Evolutionary conservation across 352 stramenopile species (phyloP), one percentile per base, ranked within the genome.

Genomic region (Pythium rhizo-oryzae): DNA sequence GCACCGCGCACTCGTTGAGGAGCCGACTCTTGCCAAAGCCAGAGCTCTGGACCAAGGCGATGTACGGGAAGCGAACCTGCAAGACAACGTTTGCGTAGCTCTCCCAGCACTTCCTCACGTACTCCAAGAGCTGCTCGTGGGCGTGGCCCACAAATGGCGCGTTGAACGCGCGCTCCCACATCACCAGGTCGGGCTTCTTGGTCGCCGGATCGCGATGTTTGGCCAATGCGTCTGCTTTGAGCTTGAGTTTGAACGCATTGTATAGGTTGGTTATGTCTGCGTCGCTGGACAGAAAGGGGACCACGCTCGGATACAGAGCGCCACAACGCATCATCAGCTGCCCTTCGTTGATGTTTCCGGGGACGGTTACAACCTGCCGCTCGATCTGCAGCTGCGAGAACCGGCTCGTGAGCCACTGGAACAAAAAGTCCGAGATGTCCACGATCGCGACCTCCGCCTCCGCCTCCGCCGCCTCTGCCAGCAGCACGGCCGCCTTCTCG

Each of bases 11-110:
- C 53, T 69, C 52, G 1, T 33, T 16, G 16, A 62, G n/a, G 6
- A 69, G 52, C 21, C 62, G 62, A 19, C 62, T 69, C 54, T 69
- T 69, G 53, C 62, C 54, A 28, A 69, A 69, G 8, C 62, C 62
- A 0, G 62, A 62, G 30, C 62, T 69, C 46, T 69, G 62, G 30
- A 69, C 53, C 2, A 69, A 46, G 1, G 53, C 39, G 23, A 56
- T 25, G 53, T 51, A 69, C 13, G 62, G 62, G 54, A 51, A 68
- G 5, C 24, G 21, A n/a, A 23, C 33, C 4, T 15, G 3, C 46
- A 0, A 4, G 1, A 4, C n/a, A n/a, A n/a, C n/a, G n/a, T n/a
- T n/a, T 1, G n/a, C 12, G 23, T 41, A 61, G 0, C 12, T 9
- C 11, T 23, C n/a, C 33, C 51, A 55, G 52, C 61, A 61, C 25